Conservation (phyloP, 768 basidiomycete genomes). For the Infundibulicybe gibba region DNA sequence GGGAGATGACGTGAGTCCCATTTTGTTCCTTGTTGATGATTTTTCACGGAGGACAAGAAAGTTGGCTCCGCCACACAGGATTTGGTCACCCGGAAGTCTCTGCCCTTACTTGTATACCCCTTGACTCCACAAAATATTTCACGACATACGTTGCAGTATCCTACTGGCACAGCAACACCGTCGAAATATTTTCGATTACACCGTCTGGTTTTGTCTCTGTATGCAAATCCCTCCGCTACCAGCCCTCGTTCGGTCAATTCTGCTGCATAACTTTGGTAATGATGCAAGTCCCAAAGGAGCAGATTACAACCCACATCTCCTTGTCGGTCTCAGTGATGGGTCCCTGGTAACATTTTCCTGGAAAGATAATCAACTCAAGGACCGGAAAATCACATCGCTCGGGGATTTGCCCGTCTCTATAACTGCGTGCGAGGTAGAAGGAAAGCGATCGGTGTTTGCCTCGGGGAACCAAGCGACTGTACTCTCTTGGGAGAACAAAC, state of each 20-base stretch:
- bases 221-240: conserved; percentile 32
- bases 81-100: conserved; percentile 51
- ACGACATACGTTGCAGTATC: conserved; percentile 55
- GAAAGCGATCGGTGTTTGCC: conserved; percentile 59
- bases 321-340: conserved; percentile 77
- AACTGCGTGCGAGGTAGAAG: conserved; percentile 50
- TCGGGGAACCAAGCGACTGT: conserved; percentile 68
- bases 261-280: conserved; percentile 57
- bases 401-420: conserved; percentile 67
- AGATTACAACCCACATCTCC: conserved; percentile 48
- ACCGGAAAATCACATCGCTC: conserved; percentile 58
- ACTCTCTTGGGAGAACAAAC: conserved; percentile 62
- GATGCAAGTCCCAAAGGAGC: conserved; percentile 26
- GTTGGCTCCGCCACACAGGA: conserved; percentile 2
- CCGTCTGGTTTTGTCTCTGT: conserved; percentile 21
- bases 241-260: conserved; percentile 42
- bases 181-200: conserved; percentile 49
- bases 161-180: conserved; percentile 69
- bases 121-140: conserved; percentile 42
- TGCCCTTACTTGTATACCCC: conserved; percentile 60
- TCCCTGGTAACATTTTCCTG: conserved; percentile 57
- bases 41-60: not conserved
- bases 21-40: not conserved
- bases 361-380: conserved; percentile 35
- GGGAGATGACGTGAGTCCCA: conserved; percentile 24